A percentile compares a stretch with the other conserved stretches of the same genome.
These are phyloP conservation scores for Calonectria multiphialidica DNA, from an alignment of 2,329 filamentous ascomycete genomes.

Conservation along the genomic window DNA sequence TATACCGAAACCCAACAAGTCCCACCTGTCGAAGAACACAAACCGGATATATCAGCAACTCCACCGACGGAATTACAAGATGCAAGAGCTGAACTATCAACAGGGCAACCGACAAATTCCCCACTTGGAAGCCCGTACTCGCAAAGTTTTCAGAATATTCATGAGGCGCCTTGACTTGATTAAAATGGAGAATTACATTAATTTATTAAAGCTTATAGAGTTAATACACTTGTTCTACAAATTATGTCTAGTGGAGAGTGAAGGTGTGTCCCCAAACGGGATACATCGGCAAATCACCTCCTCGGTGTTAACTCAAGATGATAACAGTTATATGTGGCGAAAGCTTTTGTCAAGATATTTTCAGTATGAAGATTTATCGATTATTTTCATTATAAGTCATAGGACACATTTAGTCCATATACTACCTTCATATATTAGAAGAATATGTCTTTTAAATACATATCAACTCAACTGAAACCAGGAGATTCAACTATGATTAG, in stretches of 20 bases:
- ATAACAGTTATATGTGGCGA: too few relatives aligned
- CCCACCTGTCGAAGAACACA: background rate
- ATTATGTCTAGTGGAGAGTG: background rate
- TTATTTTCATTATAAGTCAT: too few relatives aligned
- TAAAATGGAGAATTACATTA: background rate
- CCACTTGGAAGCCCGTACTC: background rate
- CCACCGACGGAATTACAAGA: background rate
- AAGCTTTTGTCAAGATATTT: too few relatives aligned
- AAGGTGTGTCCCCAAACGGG: background rate
- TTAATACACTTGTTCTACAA: background rate
- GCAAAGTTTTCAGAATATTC: background rate
- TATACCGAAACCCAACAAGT: background rate
- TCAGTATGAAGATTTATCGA: too few relatives aligned
- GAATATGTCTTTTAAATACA: too few relatives aligned
- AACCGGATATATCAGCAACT: background rate
- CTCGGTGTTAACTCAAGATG: too few relatives aligned
- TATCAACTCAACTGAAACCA: too few relatives aligned
- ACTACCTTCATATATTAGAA: too few relatives aligned
- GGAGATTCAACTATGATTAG: too few relatives aligned
- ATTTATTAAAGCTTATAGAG: background rate
- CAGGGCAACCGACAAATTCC: background rate
- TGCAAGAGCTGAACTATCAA: background rate
- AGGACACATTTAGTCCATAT: too few relatives aligned
- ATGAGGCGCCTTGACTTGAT: background rate
- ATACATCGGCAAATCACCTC: too few relatives aligned